phyloP scores from a whole-genome alignment of 352 stramenopile genomes.

The Saprolegnia diclina region DNA sequence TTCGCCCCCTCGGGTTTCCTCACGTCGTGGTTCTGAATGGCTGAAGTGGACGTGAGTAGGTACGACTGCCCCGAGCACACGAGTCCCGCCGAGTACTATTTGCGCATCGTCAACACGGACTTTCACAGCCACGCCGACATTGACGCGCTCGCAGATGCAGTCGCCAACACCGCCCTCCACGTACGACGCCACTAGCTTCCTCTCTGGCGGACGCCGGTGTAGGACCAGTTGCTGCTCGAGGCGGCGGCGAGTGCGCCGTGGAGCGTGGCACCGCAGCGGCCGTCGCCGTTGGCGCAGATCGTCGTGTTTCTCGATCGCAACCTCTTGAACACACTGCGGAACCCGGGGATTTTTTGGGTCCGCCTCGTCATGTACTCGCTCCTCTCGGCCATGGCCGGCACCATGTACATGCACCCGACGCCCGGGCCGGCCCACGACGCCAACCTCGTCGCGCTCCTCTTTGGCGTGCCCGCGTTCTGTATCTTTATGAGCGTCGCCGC shows the following conservation, averaged over 20 bases:
- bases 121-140: constrained; percentile 44
- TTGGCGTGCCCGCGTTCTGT: constrained; percentile 83
- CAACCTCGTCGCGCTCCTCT: constrained; percentile 55
- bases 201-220: too few relatives aligned
- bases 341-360: constrained; percentile 63
- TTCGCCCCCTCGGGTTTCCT: constrained; percentile 17
- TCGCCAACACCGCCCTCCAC: constrained; percentile 23
- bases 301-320: constrained; percentile 46
- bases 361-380: constrained; percentile 65
- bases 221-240: too few relatives aligned
- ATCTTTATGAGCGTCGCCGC: constrained; percentile 86
- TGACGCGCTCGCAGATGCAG: constrained; percentile 30
- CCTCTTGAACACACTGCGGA: constrained; percentile 55
- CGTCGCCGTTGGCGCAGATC: constrained; percentile 41
- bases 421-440: constrained; percentile 35
- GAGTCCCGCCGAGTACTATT: constrained; percentile 52
- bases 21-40: too few relatives aligned
- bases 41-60: neutral
- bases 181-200: neutral
- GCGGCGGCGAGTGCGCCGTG: neutral
- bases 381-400: constrained; percentile 59
- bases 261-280: neutral
- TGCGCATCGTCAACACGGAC: constrained; percentile 52
- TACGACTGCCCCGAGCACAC: constrained; percentile 42
- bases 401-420: constrained; percentile 60